Conservation (phyloP, 2,329 filamentous ascomycete genomes). For the Beauveria australis region DNA sequence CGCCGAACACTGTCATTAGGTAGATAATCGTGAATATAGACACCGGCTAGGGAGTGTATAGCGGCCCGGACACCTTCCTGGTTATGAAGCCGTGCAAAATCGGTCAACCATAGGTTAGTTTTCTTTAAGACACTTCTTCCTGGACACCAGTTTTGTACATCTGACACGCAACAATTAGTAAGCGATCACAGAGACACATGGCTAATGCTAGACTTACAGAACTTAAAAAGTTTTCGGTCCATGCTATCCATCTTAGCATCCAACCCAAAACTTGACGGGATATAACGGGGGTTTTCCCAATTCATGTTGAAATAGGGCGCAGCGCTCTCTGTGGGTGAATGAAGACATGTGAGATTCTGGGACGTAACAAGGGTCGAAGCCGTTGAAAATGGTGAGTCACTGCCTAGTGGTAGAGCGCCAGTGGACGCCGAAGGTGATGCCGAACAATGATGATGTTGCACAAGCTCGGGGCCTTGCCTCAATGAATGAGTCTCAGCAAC, state of each 20-base stretch:
- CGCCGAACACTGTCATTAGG: slow-evolving; percentile 23
- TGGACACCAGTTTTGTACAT: slow-evolving; percentile 32
- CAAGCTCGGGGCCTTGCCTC: background rate
- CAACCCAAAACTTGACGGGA: slow-evolving; percentile 6
- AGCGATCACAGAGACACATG: background rate
- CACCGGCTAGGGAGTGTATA: slow-evolving; percentile 32
- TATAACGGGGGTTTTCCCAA: background rate
- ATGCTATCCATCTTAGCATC: slow-evolving; percentile 1
- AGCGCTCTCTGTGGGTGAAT: background rate
- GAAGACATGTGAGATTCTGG: background rate
- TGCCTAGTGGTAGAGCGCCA: background rate
- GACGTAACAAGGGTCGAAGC: background rate
- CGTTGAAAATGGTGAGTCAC: background rate
- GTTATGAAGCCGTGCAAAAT: slow-evolving; percentile 31
- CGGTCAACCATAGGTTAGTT: slow-evolving; percentile 32
- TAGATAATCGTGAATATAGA: slow-evolving; percentile 34
- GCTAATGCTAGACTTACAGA: background rate
- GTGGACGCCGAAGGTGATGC: background rate
- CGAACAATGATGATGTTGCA: background rate
- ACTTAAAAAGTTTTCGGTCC: slow-evolving; percentile 6
- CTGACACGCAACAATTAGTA: slow-evolving; percentile 17
- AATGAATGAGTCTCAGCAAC: background rate
- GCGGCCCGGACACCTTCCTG: slow-evolving; percentile 26
- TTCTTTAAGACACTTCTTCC: slow-evolving; percentile 29
- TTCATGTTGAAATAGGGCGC: background rate